Conservation (phyloP, 2,329 filamentous ascomycete genomes). For the Geosmithia flava region DNA sequence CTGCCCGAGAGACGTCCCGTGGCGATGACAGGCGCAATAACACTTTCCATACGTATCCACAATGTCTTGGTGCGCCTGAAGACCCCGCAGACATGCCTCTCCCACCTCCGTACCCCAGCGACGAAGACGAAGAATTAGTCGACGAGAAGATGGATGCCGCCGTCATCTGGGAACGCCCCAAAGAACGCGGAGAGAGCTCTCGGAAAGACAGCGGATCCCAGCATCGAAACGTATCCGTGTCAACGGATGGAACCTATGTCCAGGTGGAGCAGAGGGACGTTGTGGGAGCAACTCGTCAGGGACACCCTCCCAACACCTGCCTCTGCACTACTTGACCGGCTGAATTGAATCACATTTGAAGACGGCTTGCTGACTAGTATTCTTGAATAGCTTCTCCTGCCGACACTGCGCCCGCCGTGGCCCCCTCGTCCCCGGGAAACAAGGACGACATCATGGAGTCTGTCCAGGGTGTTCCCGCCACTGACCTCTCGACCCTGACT, state of each 20-base stretch:
- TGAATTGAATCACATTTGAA: neutral
- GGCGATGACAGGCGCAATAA: too few relatives aligned
- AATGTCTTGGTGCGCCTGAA: too few relatives aligned
- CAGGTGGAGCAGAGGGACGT: neutral
- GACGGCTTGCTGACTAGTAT: conserved; percentile 20
- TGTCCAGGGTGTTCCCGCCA: conserved; percentile 17
- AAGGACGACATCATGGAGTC: conserved; percentile 20
- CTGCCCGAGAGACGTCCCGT: neutral
- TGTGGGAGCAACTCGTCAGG: neutral
- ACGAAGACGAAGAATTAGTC: too few relatives aligned
- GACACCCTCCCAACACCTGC: neutral
- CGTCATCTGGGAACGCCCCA: neutral
- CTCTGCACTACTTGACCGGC: neutral
- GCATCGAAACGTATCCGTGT: too few relatives aligned
- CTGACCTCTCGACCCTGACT: conserved; percentile 20
- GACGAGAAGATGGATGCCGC: too few relatives aligned
- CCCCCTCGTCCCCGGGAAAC: conserved; percentile 25
- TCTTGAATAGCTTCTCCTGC: conserved; percentile 29
- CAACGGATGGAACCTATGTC: too few relatives aligned
- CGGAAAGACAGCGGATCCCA: too few relatives aligned
- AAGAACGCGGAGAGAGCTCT: neutral
- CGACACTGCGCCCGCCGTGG: conserved; percentile 28
- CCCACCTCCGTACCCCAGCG: neutral
- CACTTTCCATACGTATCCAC: too few relatives aligned
- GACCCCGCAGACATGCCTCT: neutral